These are phyloP conservation scores for Chaetomium olivaceum DNA, from an alignment of 2,329 filamentous ascomycete species.

Conservation along the genomic window DNA sequence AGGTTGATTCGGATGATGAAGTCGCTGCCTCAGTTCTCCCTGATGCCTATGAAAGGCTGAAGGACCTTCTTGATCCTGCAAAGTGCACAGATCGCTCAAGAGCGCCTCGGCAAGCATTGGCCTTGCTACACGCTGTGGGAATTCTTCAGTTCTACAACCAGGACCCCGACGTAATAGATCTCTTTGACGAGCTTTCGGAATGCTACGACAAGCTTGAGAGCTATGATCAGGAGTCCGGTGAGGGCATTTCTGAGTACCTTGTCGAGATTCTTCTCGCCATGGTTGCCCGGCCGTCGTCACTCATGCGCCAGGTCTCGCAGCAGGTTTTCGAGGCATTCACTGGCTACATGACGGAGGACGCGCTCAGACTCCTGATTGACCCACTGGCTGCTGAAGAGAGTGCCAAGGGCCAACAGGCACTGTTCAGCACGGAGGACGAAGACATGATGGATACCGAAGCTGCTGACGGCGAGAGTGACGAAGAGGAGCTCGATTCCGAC, in stretches of 20 bases:
- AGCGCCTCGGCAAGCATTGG: conserved; percentile 62
- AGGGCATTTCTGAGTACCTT: conserved; percentile 67
- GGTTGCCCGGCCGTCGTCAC: conserved; percentile 77
- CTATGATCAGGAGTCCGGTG: conserved; percentile 55
- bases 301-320: conserved; percentile 83
- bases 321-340: conserved; percentile 87
- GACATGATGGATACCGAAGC: conserved; percentile 56
- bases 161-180: conserved; percentile 79
- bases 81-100: conserved; percentile 29
- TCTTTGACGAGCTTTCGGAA: conserved; percentile 77
- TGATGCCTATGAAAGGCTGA: conserved; percentile 48
- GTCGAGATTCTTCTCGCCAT: conserved; percentile 91
- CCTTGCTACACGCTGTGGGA: conserved; percentile 79
- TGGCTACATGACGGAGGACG: conserved; percentile 69
- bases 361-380: conserved; percentile 65
- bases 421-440: conserved; percentile 73
- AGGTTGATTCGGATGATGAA: conserved; percentile 53
- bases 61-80: conserved; percentile 50
- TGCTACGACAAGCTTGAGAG: conserved; percentile 68
- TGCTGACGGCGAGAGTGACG: conserved; percentile 45
- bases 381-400: conserved; percentile 79
- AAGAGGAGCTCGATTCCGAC: conserved; percentile 45
- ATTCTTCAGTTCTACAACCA: conserved; percentile 89
- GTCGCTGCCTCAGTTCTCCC: conserved; percentile 56
- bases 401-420: conserved; percentile 76